These are phyloP conservation scores for Clarireedia hainanense DNA, from an alignment of 2,329 filamentous ascomycete genomes.

Conservation along the genomic window DNA sequence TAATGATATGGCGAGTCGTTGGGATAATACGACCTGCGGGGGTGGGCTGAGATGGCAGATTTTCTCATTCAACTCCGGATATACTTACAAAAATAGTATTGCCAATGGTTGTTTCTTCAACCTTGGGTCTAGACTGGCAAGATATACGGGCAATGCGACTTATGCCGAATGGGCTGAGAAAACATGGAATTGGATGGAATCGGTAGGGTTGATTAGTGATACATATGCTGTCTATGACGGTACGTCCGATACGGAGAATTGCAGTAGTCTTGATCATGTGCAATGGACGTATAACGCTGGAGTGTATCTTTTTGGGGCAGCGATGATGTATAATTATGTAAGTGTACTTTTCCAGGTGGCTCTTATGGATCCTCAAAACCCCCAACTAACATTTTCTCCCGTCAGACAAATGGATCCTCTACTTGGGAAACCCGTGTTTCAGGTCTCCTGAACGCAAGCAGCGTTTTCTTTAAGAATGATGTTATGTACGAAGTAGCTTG, in stretches of 20 bases:
- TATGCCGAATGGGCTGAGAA: constrained; percentile 71
- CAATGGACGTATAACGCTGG: constrained; percentile 65
- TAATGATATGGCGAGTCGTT: constrained; percentile 62
- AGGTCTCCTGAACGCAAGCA: constrained; percentile 44
- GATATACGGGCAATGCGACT: constrained; percentile 68
- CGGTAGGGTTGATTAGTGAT: constrained; percentile 49
- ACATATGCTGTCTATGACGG: constrained; percentile 52
- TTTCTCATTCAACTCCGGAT: constrained; percentile 72
- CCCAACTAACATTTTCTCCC: constrained; percentile 4
- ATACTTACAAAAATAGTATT: constrained; percentile 64
- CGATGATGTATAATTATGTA: constrained; percentile 41
- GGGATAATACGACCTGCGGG: constrained; percentile 60
- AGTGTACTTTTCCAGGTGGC: constrained; percentile 14
- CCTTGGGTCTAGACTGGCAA: constrained; percentile 56
- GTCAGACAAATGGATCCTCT: constrained; percentile 22
- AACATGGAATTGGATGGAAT: constrained; percentile 61
- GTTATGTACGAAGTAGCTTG: constrained; percentile 59
- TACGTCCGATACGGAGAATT: constrained; percentile 46
- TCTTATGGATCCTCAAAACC: background rate
- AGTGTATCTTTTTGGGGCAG: constrained; percentile 52
- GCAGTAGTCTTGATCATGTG: constrained; percentile 48
- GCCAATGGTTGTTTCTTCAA: constrained; percentile 56
- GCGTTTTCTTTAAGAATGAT: constrained; percentile 47
- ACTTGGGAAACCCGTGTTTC: constrained; percentile 51
- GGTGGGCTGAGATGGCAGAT: constrained; percentile 82